phyloP scores from a whole-genome alignment of 441 rosid species.

The Arabidopsis hybrid region DNA sequence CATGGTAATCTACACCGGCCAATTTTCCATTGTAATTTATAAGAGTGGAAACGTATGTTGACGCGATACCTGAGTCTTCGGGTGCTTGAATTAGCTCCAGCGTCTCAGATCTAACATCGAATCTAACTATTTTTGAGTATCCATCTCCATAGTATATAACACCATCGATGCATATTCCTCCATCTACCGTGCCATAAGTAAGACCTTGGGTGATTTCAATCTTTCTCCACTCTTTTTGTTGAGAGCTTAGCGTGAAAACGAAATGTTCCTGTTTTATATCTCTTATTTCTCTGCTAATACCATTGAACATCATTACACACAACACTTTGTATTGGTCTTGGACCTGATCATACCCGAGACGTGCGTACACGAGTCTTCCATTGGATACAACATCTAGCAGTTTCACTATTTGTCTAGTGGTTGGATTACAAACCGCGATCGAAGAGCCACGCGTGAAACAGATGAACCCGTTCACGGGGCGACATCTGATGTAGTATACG shows the following conservation, averaged over 20 bases:
- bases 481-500: neutral
- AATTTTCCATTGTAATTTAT: neutral
- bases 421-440: constrained; percentile 22
- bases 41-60: neutral
- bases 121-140: no score
- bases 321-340: constrained; percentile 27
- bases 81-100: neutral
- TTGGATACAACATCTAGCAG: neutral
- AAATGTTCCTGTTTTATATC: neutral
- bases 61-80: neutral
- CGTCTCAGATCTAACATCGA: neutral
- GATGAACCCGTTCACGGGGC: constrained; percentile 1
- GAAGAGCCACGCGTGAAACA: constrained; percentile 5
- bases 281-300: no score
- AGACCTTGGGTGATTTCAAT: neutral
- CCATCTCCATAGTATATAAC: neutral
- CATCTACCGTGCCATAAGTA: neutral
- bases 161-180: neutral
- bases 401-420: constrained; percentile 3
- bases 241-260: constrained; percentile 2
- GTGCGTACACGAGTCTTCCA: neutral
- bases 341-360: constrained; percentile 24
- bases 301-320: neutral
- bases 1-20: neutral
- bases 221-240: constrained; percentile 10